Evolutionary conservation across 2,329 filamentous ascomycete species (phyloP), one percentile per base, ranked within the genome.

Genomic region (Microcera coccophila): DNA sequence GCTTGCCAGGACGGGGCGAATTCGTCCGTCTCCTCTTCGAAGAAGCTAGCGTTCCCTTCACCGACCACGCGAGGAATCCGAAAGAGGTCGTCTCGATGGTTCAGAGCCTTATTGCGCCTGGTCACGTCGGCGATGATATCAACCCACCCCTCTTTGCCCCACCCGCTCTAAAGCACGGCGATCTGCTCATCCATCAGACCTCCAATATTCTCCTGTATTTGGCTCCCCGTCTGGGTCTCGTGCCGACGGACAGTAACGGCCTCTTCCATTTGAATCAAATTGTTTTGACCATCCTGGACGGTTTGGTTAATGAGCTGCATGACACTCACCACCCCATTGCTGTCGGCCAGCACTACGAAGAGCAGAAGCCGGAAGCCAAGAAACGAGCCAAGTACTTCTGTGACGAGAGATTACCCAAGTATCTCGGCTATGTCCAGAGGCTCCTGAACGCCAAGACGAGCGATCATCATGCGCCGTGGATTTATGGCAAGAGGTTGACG

Each of bases 261-360:
- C 62, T 76, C 35, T 82, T 76, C 49, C 73, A 76, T 42, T 69
- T 88, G 48, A 81, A 87, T 44, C 73, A 71, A 36, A 72, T 90
- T 20, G 72, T 75, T 0, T 64, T 90, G 45, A 90, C 86, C 3
- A 82, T 84, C 2, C 65, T 90, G 15, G 87, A 91, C 55, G 77
- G 77, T 1, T 63, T 90, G 36, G 78, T 78, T 56, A 81, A 84
- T 52, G 87, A 90, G 66, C 63, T 79, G 1, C 87, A 90, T 60
- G 84, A 90, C 54, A 81, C 79, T 19, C 87, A 91, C 61, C 87
- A 91, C 57, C 87, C 87, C 1, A 68, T 88, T 39, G 73, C 78
- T 2, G 58, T 68, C 0, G 59, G 62, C 2, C 60, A 76, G 4
- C 85, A 82, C 61, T 91, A 90, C 55, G 84, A 89, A 57, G 84